Percentiles rank a stretch among this genome's conserved stretches.
phyloP scores from a whole-genome alignment of 257 asterid species.

The Apocynum venetum region DNA sequence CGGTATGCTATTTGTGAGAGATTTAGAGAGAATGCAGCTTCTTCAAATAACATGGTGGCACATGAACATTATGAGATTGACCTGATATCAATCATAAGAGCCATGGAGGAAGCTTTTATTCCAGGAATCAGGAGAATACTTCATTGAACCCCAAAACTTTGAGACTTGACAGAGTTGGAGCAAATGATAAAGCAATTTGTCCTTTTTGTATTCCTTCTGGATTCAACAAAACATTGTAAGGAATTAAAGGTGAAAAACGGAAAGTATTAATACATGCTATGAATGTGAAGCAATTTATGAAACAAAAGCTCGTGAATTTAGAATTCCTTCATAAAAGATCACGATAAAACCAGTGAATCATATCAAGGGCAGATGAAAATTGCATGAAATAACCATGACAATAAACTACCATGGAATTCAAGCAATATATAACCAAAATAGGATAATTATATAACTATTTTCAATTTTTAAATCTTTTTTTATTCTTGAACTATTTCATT shows the following conservation, averaged over 20 bases:
- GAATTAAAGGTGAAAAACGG: neutral
- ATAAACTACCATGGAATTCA: too few relatives aligned
- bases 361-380: too few relatives aligned
- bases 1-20: constrained; percentile 37
- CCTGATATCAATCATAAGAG: constrained; percentile 23
- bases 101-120: constrained; percentile 30
- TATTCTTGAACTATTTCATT: too few relatives aligned
- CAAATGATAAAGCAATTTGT: neutral
- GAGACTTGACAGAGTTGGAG: neutral
- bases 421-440: too few relatives aligned
- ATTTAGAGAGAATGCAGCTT: constrained; percentile 12
- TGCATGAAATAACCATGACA: too few relatives aligned
- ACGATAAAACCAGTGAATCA: too few relatives aligned
- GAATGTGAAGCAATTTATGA: neutral
- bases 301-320: neutral
- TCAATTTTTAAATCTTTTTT: too few relatives aligned
- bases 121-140: constrained; percentile 15
- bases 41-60: constrained; percentile 3
- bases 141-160: neutral
- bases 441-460: too few relatives aligned
- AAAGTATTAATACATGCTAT: too few relatives aligned
- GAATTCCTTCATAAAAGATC: too few relatives aligned
- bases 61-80: constrained; percentile 11
- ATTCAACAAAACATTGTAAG: neutral
- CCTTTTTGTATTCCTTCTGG: neutral